A percentile compares a stretch with the other conserved stretches of the same genome.
These are phyloP conservation scores for Xylariaceae sp. DNA, from an alignment of 2,329 filamentous ascomycete genomes.

Conservation along the genomic window DNA sequence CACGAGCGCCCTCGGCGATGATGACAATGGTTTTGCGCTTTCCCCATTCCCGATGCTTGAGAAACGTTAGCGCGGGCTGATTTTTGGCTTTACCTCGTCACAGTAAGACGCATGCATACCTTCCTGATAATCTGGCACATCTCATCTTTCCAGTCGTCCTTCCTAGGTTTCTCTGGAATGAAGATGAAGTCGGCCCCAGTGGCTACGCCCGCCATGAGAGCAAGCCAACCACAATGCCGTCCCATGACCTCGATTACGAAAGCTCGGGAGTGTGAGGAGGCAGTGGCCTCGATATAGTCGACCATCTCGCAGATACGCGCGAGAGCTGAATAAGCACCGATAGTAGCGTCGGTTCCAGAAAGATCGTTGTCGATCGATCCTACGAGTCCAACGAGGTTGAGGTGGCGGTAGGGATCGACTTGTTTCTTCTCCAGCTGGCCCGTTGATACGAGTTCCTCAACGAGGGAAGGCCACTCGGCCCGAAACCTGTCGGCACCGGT, in stretches of 20 bases:
- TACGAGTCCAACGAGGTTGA: conserved; percentile 96
- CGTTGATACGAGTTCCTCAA: conserved; percentile 79
- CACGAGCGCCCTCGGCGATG: conserved; percentile 91
- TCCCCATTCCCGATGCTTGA: conserved; percentile 79
- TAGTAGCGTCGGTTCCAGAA: conserved; percentile 94
- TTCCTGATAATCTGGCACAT: conserved; percentile 80
- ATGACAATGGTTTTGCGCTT: conserved; percentile 99
- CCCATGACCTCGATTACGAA: conserved; percentile 99
- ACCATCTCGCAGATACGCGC: conserved; percentile 93
- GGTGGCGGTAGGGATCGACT: conserved; percentile 74
- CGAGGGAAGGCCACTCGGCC: conserved; percentile 84
- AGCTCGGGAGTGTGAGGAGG: conserved; percentile 89
- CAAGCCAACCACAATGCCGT: conserved; percentile 95
- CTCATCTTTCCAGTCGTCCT: conserved; percentile 83
- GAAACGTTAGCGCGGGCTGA: conserved; percentile 16
- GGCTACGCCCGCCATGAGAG: conserved; percentile 92
- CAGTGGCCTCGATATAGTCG: conserved; percentile 95
- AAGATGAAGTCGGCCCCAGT: conserved; percentile 97
- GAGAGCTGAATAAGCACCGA: conserved; percentile 93
- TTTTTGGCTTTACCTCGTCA: background rate
- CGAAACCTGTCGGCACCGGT: conserved; percentile 95
- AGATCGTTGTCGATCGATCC: conserved; percentile 99
- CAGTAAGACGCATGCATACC: conserved; percentile 45
- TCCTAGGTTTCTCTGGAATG: conserved; percentile 89
- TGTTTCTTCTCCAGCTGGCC: conserved; percentile 73